These are phyloP conservation scores for Steccherinum ochraceum DNA, from an alignment of 768 basidiomycete genomes.

Conservation along the genomic window DNA sequence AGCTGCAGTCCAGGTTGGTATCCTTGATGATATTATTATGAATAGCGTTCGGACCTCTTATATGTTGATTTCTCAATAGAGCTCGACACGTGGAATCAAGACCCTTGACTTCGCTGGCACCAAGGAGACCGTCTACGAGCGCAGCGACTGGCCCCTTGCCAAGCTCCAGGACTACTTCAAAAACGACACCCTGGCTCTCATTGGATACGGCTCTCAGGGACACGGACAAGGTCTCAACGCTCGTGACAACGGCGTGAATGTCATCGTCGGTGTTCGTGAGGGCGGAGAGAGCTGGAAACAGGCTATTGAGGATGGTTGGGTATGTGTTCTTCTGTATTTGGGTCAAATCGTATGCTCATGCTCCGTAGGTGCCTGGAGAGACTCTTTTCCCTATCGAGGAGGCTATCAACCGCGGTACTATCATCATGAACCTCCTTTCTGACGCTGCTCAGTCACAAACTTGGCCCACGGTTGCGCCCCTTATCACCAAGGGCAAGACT, in stretches of 20 bases:
- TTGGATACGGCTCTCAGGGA: slow-evolving; percentile 98
- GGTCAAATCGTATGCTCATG: slow-evolving; percentile 1
- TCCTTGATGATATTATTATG: neutral
- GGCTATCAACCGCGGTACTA: slow-evolving; percentile 91
- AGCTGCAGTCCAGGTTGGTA: slow-evolving; percentile 34
- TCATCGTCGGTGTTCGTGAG: slow-evolving; percentile 97
- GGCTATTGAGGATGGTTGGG: slow-evolving; percentile 95
- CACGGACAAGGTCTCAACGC: slow-evolving; percentile 99
- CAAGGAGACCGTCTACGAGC: slow-evolving; percentile 91
- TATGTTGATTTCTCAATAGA: slow-evolving; percentile 26
- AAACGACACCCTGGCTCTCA: slow-evolving; percentile 97
- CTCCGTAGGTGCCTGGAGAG: slow-evolving; percentile 79
- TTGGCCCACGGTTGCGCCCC: slow-evolving; percentile 82
- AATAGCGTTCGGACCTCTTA: neutral
- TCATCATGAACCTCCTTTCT: slow-evolving; percentile 99
- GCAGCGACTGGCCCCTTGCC: slow-evolving; percentile 94
- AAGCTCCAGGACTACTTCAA: slow-evolving; percentile 99
- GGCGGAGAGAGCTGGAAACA: slow-evolving; percentile 96
- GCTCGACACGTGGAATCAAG: slow-evolving; percentile 71
- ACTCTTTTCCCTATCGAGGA: slow-evolving; percentile 98
- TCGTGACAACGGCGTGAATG: slow-evolving; percentile 97
- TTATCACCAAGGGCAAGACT: slow-evolving; percentile 99
- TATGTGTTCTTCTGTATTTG: slow-evolving; percentile 27
- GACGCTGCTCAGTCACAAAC: slow-evolving; percentile 99
- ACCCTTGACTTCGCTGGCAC: slow-evolving; percentile 96